Base-by-base conservation (phyloP, 306 rosid genomes). In the Malus orientalis region DNA sequence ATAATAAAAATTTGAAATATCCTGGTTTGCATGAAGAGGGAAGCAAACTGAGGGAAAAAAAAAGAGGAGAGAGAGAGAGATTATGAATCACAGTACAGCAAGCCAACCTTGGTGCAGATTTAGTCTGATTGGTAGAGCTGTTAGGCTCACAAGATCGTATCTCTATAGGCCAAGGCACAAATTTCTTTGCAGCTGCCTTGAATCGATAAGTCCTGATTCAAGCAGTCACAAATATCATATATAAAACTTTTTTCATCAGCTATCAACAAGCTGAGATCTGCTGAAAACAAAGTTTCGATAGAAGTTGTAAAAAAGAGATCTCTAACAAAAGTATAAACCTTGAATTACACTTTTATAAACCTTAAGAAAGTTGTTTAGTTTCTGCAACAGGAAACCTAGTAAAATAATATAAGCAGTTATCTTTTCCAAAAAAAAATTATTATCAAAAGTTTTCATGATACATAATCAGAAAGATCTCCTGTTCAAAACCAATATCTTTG, bases 131-230 rank as follows among this genome's bases (percentile, higher is more conserved):
- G 29, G 98, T 92, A 23, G 87, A 79, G 65, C 81, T 76, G 62
- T 45, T 86, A 29, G 97, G 98, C 78, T 90, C 98, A 85, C 97
- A 92, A 84, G 92, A 95, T 47, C 97, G 91, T 81, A 95, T 88
- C 84, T 95, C 98, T 49, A 95, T 92, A 51, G 98, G 98, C 98
- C 97, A 95, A 32, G 97, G 98, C 78, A 85, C 79, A 79, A 88
- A 90, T n/a, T 84, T 53, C 74, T 66, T 45, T 4, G 84, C 29
- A 57, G 97, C 98, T 78, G 88, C 97, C 90, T 95, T 95, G 86
- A 86, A 87, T 58, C 97, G 93, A 75, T 92, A 95, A 54, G 96
- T 88, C 87, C 98, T 95, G 91, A 81, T 85, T 47, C 70, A 88
- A 76, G 49, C 29, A 80, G 70, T 36, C 23, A 16, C 80, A 53